A percentile compares a stretch with the other conserved stretches of the same genome.
These are phyloP conservation scores for Dothistroma pini DNA, from an alignment of 2,329 filamentous ascomycete species.

Conservation along the genomic window DNA sequence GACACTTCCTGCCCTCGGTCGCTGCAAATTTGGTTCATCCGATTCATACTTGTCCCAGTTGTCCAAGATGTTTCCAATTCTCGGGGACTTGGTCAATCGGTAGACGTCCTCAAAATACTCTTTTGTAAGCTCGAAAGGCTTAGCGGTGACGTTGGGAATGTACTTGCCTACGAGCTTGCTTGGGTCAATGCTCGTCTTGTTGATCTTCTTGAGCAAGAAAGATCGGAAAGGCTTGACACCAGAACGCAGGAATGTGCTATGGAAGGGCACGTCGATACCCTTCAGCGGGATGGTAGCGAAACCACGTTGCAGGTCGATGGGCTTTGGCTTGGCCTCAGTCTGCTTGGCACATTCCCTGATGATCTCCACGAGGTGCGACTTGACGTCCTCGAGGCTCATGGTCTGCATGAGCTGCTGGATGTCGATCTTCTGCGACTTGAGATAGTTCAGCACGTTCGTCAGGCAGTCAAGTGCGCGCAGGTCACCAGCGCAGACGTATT, in stretches of 20 bases:
- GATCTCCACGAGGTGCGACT: slow-evolving; percentile 83
- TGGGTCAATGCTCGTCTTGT: slow-evolving; percentile 97
- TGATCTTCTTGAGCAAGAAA: slow-evolving; percentile 99
- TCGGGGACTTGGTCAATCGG: slow-evolving; percentile 75
- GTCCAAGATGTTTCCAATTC: slow-evolving; percentile 75
- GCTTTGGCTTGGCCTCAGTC: slow-evolving; percentile 82
- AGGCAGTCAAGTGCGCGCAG: slow-evolving; percentile 63
- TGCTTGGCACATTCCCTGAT: slow-evolving; percentile 83
- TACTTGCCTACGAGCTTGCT: slow-evolving; percentile 97
- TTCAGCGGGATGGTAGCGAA: slow-evolving; percentile 96
- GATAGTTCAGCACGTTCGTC: slow-evolving; percentile 82
- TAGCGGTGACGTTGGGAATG: slow-evolving; percentile 96
- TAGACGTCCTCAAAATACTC: slow-evolving; percentile 99
- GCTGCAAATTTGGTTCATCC: slow-evolving; percentile 29
- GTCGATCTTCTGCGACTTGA: slow-evolving; percentile 96
- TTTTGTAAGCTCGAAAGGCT: slow-evolving; percentile 91
- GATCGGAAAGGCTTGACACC: slow-evolving; percentile 99
- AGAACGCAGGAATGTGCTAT: slow-evolving; percentile 95
- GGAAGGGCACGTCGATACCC: slow-evolving; percentile 98
- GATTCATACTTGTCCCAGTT: slow-evolving; percentile 61
- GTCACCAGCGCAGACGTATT: slow-evolving; percentile 66
- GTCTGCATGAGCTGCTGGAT: slow-evolving; percentile 89
- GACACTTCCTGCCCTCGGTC: slow-evolving; percentile 30
- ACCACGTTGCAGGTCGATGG: slow-evolving; percentile 85
- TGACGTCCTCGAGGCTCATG: slow-evolving; percentile 83